Evolutionary conservation across 257 asterid species (phyloP), one percentile per base, ranked within the genome.

Genomic region (Marsdenia floribunda): DNA sequence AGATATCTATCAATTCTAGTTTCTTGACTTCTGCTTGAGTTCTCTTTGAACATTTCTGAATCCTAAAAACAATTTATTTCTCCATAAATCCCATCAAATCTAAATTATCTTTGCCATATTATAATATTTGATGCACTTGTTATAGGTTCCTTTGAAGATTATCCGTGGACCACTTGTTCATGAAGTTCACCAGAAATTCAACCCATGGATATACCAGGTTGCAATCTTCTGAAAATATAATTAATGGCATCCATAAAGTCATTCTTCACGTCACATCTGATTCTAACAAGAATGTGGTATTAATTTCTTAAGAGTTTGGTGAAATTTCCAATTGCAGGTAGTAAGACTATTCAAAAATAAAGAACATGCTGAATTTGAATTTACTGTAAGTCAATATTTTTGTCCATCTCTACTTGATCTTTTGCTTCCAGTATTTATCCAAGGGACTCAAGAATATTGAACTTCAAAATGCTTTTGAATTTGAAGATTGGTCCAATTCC

Each of bases 341-440:
- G 80, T 78, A 70, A 86, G 98, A 86, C 92, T 90, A 75, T 90
- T 85, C 88, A 89, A 87, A 81, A 89, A 88, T 70, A 92, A 89
- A 80, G 96, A 89, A 54, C 98, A 92, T 68, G 98, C 92, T 77
- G 98, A 92, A 79, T 84, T 90, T 61, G 98, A 92, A 84, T 92
- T 80, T 79, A 92, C 97, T 57, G 97, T 92, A 73, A 84, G 93
- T 29, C 73, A 44, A 81, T 76, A 75, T 47, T 47, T 49, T 58
- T 35, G 24, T 58, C 16, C 52, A 44, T 49, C 50, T 46, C 7
- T 50, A 64, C 60, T 67, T 16, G 4, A 52, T 7, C 33, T 22
- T 74, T 55, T 79, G 38, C 47, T 24, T 33, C 15, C 52, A 42
- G 8, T 46, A 22, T 46, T 15, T 70, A 63, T 49, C 60, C 46